These are phyloP conservation scores for Amoeboaphelidium protococcarum DNA, from an alignment of 371 early-diverging fungal species.

Conservation along the genomic window DNA sequence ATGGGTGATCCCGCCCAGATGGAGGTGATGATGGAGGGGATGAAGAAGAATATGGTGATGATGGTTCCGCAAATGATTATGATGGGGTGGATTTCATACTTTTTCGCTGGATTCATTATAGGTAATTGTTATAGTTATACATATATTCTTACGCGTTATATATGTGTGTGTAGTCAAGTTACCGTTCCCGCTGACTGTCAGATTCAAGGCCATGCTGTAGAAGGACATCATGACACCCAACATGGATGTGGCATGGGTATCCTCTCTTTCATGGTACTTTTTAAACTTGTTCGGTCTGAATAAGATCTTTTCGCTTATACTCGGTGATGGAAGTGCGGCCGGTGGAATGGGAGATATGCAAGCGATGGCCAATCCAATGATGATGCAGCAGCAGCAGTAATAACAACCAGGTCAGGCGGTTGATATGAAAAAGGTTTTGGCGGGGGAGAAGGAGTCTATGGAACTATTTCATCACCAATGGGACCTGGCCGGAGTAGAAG, in stretches of 20 bases:
- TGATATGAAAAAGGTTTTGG: neutral
- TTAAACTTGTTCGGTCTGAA: slow-evolving; percentile 82
- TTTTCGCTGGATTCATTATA: slow-evolving; percentile 85
- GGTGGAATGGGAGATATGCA: slow-evolving; percentile 68
- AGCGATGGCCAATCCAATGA: slow-evolving; percentile 29
- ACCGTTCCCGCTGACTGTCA: slow-evolving; percentile 80
- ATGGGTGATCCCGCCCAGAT: slow-evolving; percentile 47
- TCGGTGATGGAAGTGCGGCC: slow-evolving; percentile 79
- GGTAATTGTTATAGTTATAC: no score
- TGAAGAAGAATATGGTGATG: slow-evolving; percentile 86
- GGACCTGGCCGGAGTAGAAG: neutral
- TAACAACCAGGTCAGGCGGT: neutral
- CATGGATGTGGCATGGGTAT: slow-evolving; percentile 93
- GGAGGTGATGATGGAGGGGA: slow-evolving; percentile 86
- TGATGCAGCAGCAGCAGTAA: no score
- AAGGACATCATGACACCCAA: slow-evolving; percentile 78
- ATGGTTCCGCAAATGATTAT: slow-evolving; percentile 89
- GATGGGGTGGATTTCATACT: slow-evolving; percentile 93
- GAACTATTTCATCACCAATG: neutral
- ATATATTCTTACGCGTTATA: slow-evolving; percentile 1
- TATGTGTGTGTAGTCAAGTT: slow-evolving; percentile 33
- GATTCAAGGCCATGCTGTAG: slow-evolving; percentile 92
- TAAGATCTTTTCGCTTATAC: slow-evolving; percentile 60
- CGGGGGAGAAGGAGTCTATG: neutral
- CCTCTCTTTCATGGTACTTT: slow-evolving; percentile 91